Conservation (phyloP, 306 rosid genomes). For the Rubus parviflorus region DNA sequence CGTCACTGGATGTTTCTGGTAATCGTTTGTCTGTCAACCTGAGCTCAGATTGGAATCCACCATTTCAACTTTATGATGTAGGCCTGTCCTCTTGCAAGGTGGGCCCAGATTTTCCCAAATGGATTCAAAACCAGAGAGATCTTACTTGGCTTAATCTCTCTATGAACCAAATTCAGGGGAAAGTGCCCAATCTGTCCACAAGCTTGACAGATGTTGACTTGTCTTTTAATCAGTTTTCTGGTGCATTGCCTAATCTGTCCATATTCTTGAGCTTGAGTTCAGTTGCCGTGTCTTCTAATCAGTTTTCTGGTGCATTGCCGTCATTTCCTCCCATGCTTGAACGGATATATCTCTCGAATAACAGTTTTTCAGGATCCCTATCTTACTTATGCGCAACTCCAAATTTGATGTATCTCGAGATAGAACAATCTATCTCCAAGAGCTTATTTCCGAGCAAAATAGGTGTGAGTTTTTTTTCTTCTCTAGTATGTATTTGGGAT, state of each 20-base stretch:
- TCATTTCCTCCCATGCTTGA: too few species aligned
- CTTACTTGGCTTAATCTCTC: not conserved
- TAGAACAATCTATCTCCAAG: too few species aligned
- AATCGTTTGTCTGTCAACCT: not conserved
- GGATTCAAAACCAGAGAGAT: not conserved
- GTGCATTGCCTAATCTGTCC: too few species aligned
- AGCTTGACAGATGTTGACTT: not conserved
- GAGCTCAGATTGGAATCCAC: not conserved
- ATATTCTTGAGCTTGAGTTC: too few species aligned
- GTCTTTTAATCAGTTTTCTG: too few species aligned
- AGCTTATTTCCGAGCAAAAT: too few species aligned
- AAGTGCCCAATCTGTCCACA: not conserved
- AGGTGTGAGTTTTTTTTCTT: too few species aligned
- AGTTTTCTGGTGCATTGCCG: too few species aligned
- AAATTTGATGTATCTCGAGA: not conserved
- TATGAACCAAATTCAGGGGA: not conserved
- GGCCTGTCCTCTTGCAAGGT: not conserved
- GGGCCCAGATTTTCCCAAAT: not conserved
- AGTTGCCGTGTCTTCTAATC: too few species aligned
- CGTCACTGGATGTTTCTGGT: not conserved
- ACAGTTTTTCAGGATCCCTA: not conserved
- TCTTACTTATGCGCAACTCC: not conserved
- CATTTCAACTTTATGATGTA: not conserved
- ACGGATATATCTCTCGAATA: not conserved
- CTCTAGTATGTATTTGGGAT: too few species aligned